Conservation (phyloP, 805 yeast genomes). For the Yarrowia sp. region DNA sequence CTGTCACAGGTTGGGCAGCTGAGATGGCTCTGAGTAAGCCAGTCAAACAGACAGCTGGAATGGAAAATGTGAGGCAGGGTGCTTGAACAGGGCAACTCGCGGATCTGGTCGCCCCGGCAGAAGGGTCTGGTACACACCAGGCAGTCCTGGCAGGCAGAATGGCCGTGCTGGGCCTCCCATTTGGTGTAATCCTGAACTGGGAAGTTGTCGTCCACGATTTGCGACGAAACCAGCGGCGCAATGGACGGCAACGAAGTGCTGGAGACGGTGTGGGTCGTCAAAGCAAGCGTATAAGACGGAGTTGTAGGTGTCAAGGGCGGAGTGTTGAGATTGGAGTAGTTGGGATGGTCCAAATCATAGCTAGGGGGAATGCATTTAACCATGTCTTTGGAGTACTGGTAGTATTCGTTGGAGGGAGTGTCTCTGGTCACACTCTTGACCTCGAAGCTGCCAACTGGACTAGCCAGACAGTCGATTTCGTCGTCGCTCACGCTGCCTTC, state of each 20-base stretch:
- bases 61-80: slow-evolving; percentile 16
- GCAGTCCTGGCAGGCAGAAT: slow-evolving; percentile 9
- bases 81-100: slow-evolving; percentile 11
- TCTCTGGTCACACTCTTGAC: slow-evolving; percentile 1
- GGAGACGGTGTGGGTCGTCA: slow-evolving; percentile 7
- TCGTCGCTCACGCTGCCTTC: slow-evolving; percentile 22
- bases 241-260: slow-evolving; percentile 10
- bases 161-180: slow-evolving; percentile 4
- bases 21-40: slow-evolving; percentile 15
- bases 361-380: not conserved
- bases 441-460: slow-evolving; percentile 10
- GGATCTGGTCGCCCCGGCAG: slow-evolving; percentile 12
- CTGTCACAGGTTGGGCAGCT: not conserved
- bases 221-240: slow-evolving; percentile 20
- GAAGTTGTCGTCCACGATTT: slow-evolving; percentile 20
- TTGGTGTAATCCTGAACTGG: slow-evolving; percentile 20
- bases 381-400: not conserved
- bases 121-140: slow-evolving; percentile 8
- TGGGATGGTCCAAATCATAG: not conserved
- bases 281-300: not conserved
- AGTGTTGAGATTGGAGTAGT: slow-evolving; percentile 3
- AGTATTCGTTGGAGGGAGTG: not conserved
- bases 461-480: not conserved
- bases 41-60: slow-evolving; percentile 5
- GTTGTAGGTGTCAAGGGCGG: slow-evolving; percentile 6